Evolutionary conservation across 2,329 filamentous ascomycete species (phyloP).

Genomic region (Aspergillus tamarii): DNA sequence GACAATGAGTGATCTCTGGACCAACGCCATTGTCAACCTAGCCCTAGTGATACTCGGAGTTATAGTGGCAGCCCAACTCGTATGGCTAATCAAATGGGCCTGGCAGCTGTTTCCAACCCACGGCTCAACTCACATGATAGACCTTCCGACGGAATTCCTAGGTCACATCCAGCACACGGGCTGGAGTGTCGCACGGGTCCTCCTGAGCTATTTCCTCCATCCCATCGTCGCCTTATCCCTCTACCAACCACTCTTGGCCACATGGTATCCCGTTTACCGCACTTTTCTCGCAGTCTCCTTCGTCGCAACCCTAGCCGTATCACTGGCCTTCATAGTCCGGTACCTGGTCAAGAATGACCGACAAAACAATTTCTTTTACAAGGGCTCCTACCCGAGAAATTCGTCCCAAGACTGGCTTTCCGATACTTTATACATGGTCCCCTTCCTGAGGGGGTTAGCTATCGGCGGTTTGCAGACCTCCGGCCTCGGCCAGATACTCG

Average conservation of each 20-base stretch:
- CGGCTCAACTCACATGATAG: not conserved
- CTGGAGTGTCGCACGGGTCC: slow-evolving; percentile 12
- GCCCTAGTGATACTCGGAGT: slow-evolving; percentile 8
- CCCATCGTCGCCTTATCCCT: slow-evolving; percentile 16
- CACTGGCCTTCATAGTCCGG: slow-evolving; percentile 1
- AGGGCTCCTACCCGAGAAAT: not conserved
- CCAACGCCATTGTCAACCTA: slow-evolving; percentile 18
- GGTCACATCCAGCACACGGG: slow-evolving; percentile 8
- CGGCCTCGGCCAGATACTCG: slow-evolving; percentile 10
- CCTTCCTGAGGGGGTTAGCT: slow-evolving; percentile 14
- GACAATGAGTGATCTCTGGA: slow-evolving; percentile 15
- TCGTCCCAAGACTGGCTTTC: slow-evolving; percentile 4
- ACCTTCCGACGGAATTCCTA: slow-evolving; percentile 1
- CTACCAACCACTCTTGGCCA: slow-evolving; percentile 7
- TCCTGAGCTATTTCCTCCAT: slow-evolving; percentile 15
- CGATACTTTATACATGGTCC: slow-evolving; percentile 12
- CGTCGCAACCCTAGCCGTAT: not conserved
- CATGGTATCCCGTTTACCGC: slow-evolving; percentile 8
- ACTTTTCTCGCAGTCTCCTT: slow-evolving; percentile 12
- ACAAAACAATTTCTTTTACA: not conserved
- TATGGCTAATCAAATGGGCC: slow-evolving; percentile 6
- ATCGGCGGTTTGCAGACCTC: slow-evolving; percentile 16
- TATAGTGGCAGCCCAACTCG: not conserved
- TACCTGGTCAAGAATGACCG: not conserved
- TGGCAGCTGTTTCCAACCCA: not conserved